Percentiles rank a stretch among this genome's conserved stretches.
Evolutionary conservation across 768 basidiomycete genomes (phyloP).

Genomic region (Hericium rajendrae): DNA sequence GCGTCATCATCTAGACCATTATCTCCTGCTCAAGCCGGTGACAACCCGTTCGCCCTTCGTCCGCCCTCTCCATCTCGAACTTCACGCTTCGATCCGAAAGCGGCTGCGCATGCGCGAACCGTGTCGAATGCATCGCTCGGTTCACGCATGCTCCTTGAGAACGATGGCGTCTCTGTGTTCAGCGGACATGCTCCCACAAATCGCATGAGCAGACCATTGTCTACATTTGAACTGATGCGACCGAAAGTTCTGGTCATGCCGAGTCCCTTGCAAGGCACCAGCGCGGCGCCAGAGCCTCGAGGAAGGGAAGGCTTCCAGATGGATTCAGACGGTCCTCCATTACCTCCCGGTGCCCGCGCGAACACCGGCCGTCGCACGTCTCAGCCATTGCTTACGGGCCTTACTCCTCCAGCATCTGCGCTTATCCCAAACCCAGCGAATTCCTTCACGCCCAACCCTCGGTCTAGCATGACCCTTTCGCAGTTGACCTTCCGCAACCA

Average conservation of each 20-base stretch:
- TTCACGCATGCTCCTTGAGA: constrained; percentile 51
- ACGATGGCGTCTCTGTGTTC: constrained; percentile 32
- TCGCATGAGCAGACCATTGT: constrained; percentile 42
- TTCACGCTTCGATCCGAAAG: constrained; percentile 79
- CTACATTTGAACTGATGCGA: constrained; percentile 70
- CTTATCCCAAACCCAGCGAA: constrained; percentile 39
- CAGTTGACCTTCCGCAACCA: constrained; percentile 84
- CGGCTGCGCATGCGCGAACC: constrained; percentile 45
- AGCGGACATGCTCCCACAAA: constrained; percentile 20
- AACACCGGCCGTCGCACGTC: constrained; percentile 36
- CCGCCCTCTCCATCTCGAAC: constrained; percentile 50
- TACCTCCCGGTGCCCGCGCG: constrained; percentile 66
- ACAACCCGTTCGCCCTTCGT: constrained; percentile 52
- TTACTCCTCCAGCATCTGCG: constrained; percentile 19
- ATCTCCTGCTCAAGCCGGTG: constrained; percentile 28
- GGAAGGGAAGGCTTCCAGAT: constrained; percentile 52
- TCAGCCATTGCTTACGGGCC: constrained; percentile 23
- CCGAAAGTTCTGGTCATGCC: constrained; percentile 96
- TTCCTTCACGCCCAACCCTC: constrained; percentile 73
- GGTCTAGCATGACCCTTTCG: constrained; percentile 60
- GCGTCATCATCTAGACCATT: constrained; percentile 29
- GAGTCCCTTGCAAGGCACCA: constrained; percentile 59
- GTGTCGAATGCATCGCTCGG: constrained; percentile 58
- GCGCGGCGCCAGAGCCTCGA: constrained; percentile 22
- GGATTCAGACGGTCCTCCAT: constrained; percentile 63